Evolutionary conservation across 192 early-diverging fungal genomes (phyloP), one percentile per base, ranked within the genome.

Genomic region (Fimicolochytrium jonesii): DNA sequence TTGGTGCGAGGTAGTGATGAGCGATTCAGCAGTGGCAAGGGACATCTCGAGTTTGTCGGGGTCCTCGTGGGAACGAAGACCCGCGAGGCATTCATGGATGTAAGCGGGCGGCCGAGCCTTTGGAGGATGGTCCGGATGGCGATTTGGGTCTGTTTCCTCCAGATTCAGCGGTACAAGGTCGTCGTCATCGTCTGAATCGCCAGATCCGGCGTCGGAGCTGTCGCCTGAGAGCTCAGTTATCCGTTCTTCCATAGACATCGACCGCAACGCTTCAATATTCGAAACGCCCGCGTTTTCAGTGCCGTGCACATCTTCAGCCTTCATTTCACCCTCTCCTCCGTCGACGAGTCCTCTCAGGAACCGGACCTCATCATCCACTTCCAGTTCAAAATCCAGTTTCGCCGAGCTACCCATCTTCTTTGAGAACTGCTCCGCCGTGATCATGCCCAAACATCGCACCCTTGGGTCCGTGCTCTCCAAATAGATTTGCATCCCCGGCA

Each of bases 341-440:
- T 5, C 4, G 25, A 50, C 30, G 25, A 50, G 15, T 29, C 48
- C 30, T 10, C 53, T 30, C 20, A 55, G 35, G 26, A 55, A 45
- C 41, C 15, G 18, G 29, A 20, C 33, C 28, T 59, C 57, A 4
- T n/a, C 1, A 43, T 59, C 39, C 13, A 45, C 57, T 17, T 45
- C 57, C 1, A 59, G n/a, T 22, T 59, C 57, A 44, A 59, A 59
- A 43, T 59, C 31, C 20, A 59, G 32, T 3, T 15, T 18, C 4
- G 32, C 43, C 0, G 17, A 20, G 15, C 23, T 29, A 26, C 31
- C 43, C 23, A 43, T 7, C 28, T 46, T 43, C 6, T 22, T 22
- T 7, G 42, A 43, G 26, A 59, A 45, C 20, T 43, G 45, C 43
- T 59, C 57, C 31, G 57, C 57, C 41, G 57, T 59, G 10, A 59